Base-by-base conservation (phyloP, 176 grass and related monocot species). In the Oryza rufipogon region DNA sequence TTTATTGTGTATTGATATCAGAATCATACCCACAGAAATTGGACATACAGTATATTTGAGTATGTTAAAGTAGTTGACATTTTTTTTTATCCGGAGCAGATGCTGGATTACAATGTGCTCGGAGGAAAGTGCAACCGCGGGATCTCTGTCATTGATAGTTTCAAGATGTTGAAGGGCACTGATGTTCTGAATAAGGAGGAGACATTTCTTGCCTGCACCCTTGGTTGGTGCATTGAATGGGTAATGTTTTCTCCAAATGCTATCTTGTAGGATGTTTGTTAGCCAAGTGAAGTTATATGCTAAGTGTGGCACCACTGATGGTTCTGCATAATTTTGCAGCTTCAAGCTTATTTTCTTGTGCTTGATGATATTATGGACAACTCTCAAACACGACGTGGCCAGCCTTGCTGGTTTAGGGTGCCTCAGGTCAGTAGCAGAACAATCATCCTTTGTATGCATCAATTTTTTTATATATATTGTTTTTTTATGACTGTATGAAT, bases 221-320 rank as follows among this genome's bases (percentile, higher is more conserved):
- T 99, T 88, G 96, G 96, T 70, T 99, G 96, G 96, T 99, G 96
- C 85, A 96, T 99, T 88, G 96, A 99, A 91, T 99, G 96, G 96
- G 96, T 99, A 94, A 77, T 13, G 58, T 38, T 66, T 78, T 38
- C 58, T 49, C 7, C 25, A 13, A 16, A 54, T 44, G 9, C 65
- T 69, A 17, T 82, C 83, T 86, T 85, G 19, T 11, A 28, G 41
- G 15, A 78, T 68, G 19, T 76, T 51, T n/a, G 9, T 33, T 41
- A 63, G 41, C 74, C 69, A 63, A 16, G 13, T 75, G 16, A 32
- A 64, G 41, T 69, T 44, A 13, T 45, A 6, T 54, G 30, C 13
- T 87, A 76, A 71, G 19, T 45, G 34, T 80, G 32, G 9, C 2
- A 3, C 64, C 13, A 11, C 52, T 70, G 33, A 76, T 83, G 8